Evolutionary conservation across 352 stramenopile genomes (phyloP), one percentile per base, ranked within the genome.

Genomic region (Globisporangium irregulare): DNA sequence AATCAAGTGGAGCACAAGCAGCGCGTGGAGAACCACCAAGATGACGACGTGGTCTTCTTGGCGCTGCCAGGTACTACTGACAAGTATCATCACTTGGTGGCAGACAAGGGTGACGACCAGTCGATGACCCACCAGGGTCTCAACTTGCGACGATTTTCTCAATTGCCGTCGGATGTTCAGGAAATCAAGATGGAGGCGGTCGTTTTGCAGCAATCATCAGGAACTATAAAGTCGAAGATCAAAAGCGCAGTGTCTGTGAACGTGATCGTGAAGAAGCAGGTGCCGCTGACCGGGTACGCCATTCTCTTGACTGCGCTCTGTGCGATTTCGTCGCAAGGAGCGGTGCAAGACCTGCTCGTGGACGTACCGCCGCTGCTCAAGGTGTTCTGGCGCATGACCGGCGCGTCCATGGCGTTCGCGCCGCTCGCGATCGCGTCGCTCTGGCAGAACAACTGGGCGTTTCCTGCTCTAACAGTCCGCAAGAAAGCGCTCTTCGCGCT

Each of bases 341-440:
- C 81, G 2, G 79, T 73, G 43, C 70, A 87, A 1, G 67, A 83
- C 24, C 61, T 83, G 54, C 74, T 87, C 6, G 67, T 72, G 1
- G 70, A 71, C 25, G 79, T 84, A 10, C 74, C 78, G 25, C 78
- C 77, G 4, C 60, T 89, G 27, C 68, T 89, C 24, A 81, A 82
- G 60, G 71, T 89, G 18, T 85, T 89, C 43, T 89, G 81, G 81
- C 78, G 81, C 38, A 65, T 84, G 56, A 74, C 73, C 22, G 81
- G 81, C 10, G 77, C 80, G 1, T 74, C 78, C 2, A 18, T 82
- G 4, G 62, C 75, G 22, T 81, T 87, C 43, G 57, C 74, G 4
- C 70, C 73, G 6, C 64, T 83, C 24, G 74, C 79, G 0, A 18
- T 59, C 9, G 20, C 70, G 14, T 81, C 71, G 0, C 58, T 81